Base-by-base conservation (phyloP, 2,329 filamentous ascomycete genomes). In the Lachnellula subtilissima region DNA sequence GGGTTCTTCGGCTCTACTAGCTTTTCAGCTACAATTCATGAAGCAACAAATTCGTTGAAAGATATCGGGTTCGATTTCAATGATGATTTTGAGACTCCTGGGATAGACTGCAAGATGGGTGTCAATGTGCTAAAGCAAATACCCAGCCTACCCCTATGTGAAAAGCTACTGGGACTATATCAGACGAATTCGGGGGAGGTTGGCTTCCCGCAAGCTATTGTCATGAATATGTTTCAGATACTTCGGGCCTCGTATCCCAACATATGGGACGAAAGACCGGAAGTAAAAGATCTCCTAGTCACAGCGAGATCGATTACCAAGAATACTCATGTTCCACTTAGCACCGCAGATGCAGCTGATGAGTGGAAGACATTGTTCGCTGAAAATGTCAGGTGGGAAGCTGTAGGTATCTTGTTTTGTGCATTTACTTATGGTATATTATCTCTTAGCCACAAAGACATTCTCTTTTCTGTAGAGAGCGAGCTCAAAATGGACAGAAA, bases 301-400 rank as follows among this genome's bases (percentile, higher is more conserved):
- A 45, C 61, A 15, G 53, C 57, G 0, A 47, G 48, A 22, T 39
- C 51, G n/a, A 54, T 63, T 43, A 59, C 37, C 2, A 51, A 43
- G 8, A 56, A 53, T 19, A 57, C 55, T 11, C 37, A 43, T 15
- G 28, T 19, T 23, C 22, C 22, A 2, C 23, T 55, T 2, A 37
- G 32, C 2, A 40, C 55, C n/a, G 17, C 47, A n/a, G 57, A 58
- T 3, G 48, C 50, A 43, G 22, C 54, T 7, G 35, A 32, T 1
- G 54, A 54, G n/a, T 63, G 61, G 61, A 42, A 50, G 9, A 50
- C 37, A 22, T 52, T 52, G 7, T 53, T 63, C 19, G 54, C 52
- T n/a, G 61, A 57, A 8, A 61, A 63, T 22, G 23, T 53, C 2
- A 56, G 59, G 45, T 63, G 61, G 59, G 61, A 63, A 12, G 51